Base-by-base conservation (phyloP, 768 basidiomycete genomes). In the Xerocomellus dryophilus region DNA sequence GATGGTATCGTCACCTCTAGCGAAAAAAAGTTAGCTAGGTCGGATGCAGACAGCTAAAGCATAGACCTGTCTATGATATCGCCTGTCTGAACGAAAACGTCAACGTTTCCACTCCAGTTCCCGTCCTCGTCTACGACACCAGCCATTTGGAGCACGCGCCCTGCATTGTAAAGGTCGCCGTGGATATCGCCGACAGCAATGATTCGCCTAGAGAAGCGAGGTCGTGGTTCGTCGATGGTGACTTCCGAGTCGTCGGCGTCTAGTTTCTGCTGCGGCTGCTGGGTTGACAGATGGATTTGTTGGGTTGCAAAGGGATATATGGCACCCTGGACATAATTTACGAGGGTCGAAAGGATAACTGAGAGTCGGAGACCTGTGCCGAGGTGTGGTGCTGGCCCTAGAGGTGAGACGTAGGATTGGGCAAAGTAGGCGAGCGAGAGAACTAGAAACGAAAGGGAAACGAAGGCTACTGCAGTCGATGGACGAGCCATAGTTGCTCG, bases 131-230 rank as follows among this genome's bases (percentile, higher is more conserved):
- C 84, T 3, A 88, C 82, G 5, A 98, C 86, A 1, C 78, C 78
- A 2, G 91, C 82, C 77, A 93, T 93, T 34, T 85, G 76, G 29
- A 98, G 75, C 20, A 98, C 93, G 39, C 76, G 79, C 58, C 80
- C 81, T 11, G 93, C 87, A 66, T 95, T 96, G 0, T 76, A 74
- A 27, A 90, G 64, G 73, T 97, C 93, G 0, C 96, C 94, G 61
- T 98, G 96, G 32, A 98, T 71, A 62, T 98, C 96, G 0, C 93
- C 94, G 0, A 97, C 87, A 11, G 92, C 94, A 0, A 96, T 83
- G 21, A 98, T 88, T 57, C 81, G 82, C 36, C 63, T 65, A 27
- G 63, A 51, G 53, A 71, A 74, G 31, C 64, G 63, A 20, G 71
- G 71, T 34, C 68, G 66, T 27, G 69, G 68, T 43, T 68, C 57